Percentiles rank a stretch among this genome's conserved stretches.
Evolutionary conservation across 805 yeast species (phyloP).

Genomic region (Candida suzukii): DNA sequence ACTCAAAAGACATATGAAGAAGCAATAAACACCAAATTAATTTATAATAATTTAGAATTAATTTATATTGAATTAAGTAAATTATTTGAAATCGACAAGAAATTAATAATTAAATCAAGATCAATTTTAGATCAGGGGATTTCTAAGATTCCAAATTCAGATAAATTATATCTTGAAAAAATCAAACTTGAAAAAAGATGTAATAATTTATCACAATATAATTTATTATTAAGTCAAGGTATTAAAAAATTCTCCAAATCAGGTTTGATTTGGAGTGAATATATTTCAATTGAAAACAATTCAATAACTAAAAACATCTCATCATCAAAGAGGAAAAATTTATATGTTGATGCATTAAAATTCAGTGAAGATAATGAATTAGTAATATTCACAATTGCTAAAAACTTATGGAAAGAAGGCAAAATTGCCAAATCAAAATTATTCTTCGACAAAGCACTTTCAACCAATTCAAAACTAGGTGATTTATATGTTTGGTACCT

Average conservation of each 20-base stretch:
- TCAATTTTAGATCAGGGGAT: conserved; percentile 66
- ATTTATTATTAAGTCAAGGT: conserved; percentile 49
- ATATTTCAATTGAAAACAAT: conserved; percentile 40
- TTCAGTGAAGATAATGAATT: conserved; percentile 53
- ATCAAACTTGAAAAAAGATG: conserved; percentile 48
- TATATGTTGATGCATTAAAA: conserved; percentile 65
- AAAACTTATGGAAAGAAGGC: conserved; percentile 58
- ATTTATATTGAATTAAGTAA: conserved; percentile 52
- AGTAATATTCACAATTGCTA: conserved; percentile 59
- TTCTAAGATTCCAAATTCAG: conserved; percentile 40
- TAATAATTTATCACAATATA: conserved; percentile 44
- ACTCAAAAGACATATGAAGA: conserved; percentile 41
- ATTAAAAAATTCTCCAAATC: conserved; percentile 51
- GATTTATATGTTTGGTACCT: conserved; percentile 72
- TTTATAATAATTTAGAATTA: conserved; percentile 32
- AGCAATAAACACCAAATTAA: conserved; percentile 49
- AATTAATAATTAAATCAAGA: conserved; percentile 51
- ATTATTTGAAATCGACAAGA: conserved; percentile 35
- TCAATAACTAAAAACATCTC: conserved; percentile 29
- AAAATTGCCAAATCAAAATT: conserved; percentile 55
- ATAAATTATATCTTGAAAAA: conserved; percentile 50
- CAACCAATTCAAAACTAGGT: conserved; percentile 34
- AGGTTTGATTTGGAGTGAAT: conserved; percentile 59
- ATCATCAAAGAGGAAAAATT: conserved; percentile 34
- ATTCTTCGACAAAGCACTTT: conserved; percentile 64